Percentiles rank a stretch among this genome's conserved stretches.
Evolutionary conservation across 305 asterid genomes (phyloP).

Genomic region (Rubia occidens): DNA sequence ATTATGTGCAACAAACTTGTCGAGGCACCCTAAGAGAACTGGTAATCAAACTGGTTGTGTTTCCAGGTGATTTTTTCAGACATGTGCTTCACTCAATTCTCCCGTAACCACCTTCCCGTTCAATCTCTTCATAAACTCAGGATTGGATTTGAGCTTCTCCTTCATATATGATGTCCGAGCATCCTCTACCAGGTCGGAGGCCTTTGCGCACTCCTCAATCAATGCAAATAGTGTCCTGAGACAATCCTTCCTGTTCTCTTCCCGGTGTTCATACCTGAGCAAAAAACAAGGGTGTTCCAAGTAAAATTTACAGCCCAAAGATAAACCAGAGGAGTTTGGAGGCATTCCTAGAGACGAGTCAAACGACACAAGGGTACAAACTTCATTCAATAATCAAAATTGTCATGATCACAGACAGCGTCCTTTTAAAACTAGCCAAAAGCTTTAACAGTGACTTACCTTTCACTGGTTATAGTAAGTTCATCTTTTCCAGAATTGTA

Average conservation of each 20-base stretch:
- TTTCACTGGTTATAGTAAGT: conserved; percentile 85
- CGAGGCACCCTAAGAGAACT: not conserved
- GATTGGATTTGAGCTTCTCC: conserved; percentile 66
- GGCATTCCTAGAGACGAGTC: not conserved
- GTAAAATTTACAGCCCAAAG: not conserved
- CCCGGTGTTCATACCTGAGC: conserved; percentile 85
- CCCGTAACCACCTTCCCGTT: conserved; percentile 37
- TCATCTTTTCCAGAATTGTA: conserved; percentile 86
- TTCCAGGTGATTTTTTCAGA: conserved; percentile 19
- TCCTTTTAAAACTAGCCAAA: not conserved
- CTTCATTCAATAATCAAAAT: too few relatives aligned
- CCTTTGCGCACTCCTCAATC: conserved; percentile 80
- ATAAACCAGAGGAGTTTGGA: not conserved
- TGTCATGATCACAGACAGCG: not conserved
- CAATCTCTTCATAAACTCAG: conserved; percentile 68
- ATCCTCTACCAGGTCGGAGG: conserved; percentile 51
- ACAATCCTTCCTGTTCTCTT: conserved; percentile 96
- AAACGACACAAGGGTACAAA: not conserved
- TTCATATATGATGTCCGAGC: conserved; percentile 53
- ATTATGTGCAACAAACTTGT: not conserved
- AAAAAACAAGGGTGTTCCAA: not conserved
- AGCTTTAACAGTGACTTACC: conserved; percentile 31
- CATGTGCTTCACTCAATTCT: conserved; percentile 23
- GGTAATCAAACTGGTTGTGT: not conserved
- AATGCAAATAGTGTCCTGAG: conserved; percentile 63